Conservation (phyloP, 2,329 filamentous ascomycete species). For the Tolypocladium pustulatum region DNA sequence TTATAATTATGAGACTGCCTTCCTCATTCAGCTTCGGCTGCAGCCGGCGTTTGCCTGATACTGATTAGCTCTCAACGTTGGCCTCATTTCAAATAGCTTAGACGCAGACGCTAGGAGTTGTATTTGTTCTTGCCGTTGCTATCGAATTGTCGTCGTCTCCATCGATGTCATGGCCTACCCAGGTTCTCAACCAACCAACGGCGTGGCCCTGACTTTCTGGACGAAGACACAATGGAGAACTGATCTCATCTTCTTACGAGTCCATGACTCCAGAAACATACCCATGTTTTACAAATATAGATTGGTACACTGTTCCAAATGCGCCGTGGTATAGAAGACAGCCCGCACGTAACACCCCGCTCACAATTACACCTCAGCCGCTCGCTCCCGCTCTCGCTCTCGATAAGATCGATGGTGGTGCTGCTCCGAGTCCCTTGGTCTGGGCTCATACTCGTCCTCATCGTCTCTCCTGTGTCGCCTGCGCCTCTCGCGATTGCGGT, state of each 20-base stretch:
- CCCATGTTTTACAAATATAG: background rate
- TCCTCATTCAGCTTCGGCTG: background rate
- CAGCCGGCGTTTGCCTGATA: background rate
- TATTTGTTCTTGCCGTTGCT: background rate
- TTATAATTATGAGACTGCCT: background rate
- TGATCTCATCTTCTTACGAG: background rate
- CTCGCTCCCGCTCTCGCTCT: slow-evolving; percentile 10
- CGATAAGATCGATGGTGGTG: slow-evolving; percentile 11
- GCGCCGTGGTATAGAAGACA: background rate
- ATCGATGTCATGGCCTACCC: no score
- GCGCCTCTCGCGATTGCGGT: slow-evolving; percentile 9
- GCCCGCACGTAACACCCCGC: background rate
- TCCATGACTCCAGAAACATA: background rate
- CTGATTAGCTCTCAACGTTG: background rate
- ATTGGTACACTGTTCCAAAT: background rate
- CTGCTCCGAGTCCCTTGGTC: slow-evolving; percentile 6
- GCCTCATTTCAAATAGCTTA: background rate
- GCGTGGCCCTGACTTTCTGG: background rate
- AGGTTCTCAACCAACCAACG: background rate
- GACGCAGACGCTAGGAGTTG: background rate
- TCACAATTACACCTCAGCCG: background rate
- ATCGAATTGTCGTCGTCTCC: no score
- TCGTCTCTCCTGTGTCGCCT: slow-evolving; percentile 11
- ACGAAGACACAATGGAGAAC: background rate
- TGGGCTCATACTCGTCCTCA: slow-evolving; percentile 10